These are phyloP conservation scores for Phytophthora palmivora DNA, from an alignment of 352 stramenopile genomes.

Conservation along the genomic window DNA sequence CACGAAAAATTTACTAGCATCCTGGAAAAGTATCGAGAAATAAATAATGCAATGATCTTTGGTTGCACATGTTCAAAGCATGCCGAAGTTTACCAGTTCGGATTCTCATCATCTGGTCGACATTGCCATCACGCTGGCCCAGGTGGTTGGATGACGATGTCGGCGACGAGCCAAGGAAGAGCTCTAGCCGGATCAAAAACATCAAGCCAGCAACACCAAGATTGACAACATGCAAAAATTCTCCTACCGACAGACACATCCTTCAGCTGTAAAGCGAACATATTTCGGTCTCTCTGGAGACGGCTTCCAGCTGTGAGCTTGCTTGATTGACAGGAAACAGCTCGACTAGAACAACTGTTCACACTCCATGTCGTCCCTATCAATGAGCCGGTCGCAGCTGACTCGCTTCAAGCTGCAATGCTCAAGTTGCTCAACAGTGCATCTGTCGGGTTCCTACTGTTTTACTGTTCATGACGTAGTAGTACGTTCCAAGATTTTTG, in stretches of 20 bases:
- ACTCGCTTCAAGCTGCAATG: conserved; percentile 15
- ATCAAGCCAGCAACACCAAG: conserved; percentile 8
- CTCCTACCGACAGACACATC: too few relatives aligned
- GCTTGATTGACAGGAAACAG: conserved; percentile 1
- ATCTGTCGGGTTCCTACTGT: background rate
- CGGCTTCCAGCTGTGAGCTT: conserved; percentile 8
- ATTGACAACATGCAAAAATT: too few relatives aligned
- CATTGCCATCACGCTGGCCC: conserved; percentile 28
- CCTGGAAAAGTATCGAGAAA: conserved; percentile 8
- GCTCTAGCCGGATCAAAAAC: conserved; percentile 12
- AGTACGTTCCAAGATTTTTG: background rate
- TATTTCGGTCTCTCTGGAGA: conserved; percentile 12
- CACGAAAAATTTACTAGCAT: conserved; percentile 17
- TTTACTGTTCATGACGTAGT: background rate
- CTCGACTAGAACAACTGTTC: conserved; percentile 3
- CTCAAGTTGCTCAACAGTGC: background rate
- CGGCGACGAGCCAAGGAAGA: conserved; percentile 14
- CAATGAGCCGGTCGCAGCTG: conserved; percentile 11
- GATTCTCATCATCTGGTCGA: conserved; percentile 21
- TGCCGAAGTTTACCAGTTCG: conserved; percentile 23
- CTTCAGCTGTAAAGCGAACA: conserved; percentile 21
- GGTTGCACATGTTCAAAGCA: conserved; percentile 26
- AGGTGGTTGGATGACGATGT: conserved; percentile 15
- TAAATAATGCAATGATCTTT: conserved; percentile 11
- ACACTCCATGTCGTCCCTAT: conserved; percentile 15